Base-by-base conservation (phyloP, 495 filamentous ascomycete genomes). In the Neurospora sp. region DNA sequence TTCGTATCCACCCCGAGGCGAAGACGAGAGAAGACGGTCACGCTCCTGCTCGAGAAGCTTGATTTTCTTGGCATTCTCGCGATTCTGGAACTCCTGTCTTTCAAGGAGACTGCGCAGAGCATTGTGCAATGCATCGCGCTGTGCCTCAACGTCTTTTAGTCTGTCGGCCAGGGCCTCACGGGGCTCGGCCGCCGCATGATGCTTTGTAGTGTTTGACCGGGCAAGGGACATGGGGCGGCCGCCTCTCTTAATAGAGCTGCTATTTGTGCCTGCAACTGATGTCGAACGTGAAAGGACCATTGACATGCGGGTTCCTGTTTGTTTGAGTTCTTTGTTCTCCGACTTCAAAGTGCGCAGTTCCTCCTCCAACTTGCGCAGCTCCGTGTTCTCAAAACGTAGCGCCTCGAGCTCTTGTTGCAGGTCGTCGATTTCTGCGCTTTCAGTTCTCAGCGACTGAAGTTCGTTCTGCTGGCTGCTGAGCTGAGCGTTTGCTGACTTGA, bases 71-170 rank as follows among this genome's bases (percentile, higher is more conserved):
- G 90, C 86, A 75, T 93, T 92, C 75, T 96, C 93, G 69, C 89
- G 88, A 70, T 90, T 90, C 80, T 97, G 93, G 77, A 90, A 88
- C 71, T 92, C 89, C 72, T 98, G 93, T 69, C 96, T 90, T 62
- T 94, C 90, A n/a, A 98, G 87, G n/a, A 99, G 84, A 74, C 88
- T 93, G 81, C 90, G 92, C 72, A 99, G 84, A 27, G 96, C 92
- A 44, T 88, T 86, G 83, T 98, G 96, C 16, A 99, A 85, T 14
- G 94, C 94, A 82, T 99, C 96, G 31, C 96, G 91, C 83, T 99
- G 96, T 46, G 90, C 88, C 82, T 99, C 96, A 44, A 97, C 90
- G 76, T 98, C 95, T 80, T 96, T 96, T 16, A 98, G 85, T 44
- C 93, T 89, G 40, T 99, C 96, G 14, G 90, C 89, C 37, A 93